These are phyloP conservation scores for Zasmidium angulare DNA, from an alignment of 2,329 filamentous ascomycete genomes.

Conservation along the genomic window DNA sequence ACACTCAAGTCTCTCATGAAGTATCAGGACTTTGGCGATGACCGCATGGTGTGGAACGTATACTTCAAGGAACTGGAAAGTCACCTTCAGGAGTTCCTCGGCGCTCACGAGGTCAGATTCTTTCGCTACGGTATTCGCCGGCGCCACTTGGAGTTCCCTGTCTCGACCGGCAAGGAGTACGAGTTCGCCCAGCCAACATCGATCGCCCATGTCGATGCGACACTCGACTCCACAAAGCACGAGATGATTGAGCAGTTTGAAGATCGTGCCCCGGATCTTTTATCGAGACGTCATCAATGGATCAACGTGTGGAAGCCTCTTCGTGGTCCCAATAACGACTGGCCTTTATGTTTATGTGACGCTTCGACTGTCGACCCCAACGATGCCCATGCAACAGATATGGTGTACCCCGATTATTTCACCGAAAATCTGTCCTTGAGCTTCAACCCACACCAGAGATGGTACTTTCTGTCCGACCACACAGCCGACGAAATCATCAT, in stretches of 20 bases:
- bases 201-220: constrained; percentile 13
- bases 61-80: constrained; percentile 13
- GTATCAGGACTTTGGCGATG: constrained; percentile 8
- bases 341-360: constrained; percentile 11
- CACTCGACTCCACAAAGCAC: background rate
- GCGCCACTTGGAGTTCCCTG: constrained; percentile 7
- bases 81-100: background rate
- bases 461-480: constrained; percentile 15
- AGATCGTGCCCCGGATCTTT: background rate
- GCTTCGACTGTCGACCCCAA: background rate
- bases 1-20: constrained; percentile 1
- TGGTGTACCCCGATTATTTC: constrained; percentile 13
- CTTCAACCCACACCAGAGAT: background rate
- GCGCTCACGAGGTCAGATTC: constrained; percentile 7
- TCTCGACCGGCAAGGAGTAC: constrained; percentile 11
- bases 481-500: constrained; percentile 8
- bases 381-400: constrained; percentile 8
- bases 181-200: constrained; percentile 10
- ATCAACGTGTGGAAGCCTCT: constrained; percentile 13
- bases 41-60: background rate
- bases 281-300: background rate
- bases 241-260: constrained; percentile 5
- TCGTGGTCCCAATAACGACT: constrained; percentile 9
- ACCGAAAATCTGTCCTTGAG: constrained; percentile 9
- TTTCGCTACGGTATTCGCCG: constrained; percentile 12